phyloP scores from a whole-genome alignment of 148 eudicot species.

The Rhododendron kiyosumense region DNA sequence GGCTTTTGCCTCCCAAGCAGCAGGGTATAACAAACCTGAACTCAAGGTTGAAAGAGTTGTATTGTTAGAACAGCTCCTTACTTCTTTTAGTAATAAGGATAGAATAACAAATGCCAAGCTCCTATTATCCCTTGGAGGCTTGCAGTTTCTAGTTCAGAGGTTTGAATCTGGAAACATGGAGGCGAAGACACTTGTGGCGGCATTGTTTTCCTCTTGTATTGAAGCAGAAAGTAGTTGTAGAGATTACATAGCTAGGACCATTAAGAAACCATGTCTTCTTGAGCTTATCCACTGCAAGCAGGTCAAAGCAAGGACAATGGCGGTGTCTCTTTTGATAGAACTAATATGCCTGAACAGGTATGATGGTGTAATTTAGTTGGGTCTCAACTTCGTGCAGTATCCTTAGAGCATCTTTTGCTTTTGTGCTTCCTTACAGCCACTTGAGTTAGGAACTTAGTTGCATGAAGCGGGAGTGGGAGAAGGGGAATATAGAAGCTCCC shows the following conservation, averaged over 20 bases:
- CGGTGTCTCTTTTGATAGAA: constrained; percentile 34
- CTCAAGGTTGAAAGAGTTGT: constrained; percentile 22
- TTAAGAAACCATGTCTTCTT: constrained; percentile 28
- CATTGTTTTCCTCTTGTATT: constrained; percentile 31
- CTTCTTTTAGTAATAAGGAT: constrained; percentile 24
- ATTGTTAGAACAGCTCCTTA: constrained; percentile 36
- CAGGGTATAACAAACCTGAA: constrained; percentile 8
- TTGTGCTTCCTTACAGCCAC: background rate
- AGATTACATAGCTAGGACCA: constrained; percentile 30
- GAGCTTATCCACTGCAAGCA: constrained; percentile 35
- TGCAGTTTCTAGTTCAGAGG: constrained; percentile 35
- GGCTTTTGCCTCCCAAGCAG: constrained; percentile 18
- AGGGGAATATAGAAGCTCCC: background rate
- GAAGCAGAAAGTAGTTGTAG: constrained; percentile 37
- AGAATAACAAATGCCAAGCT: constrained; percentile 25
- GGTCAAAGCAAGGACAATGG: constrained; percentile 24
- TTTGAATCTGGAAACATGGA: constrained; percentile 34
- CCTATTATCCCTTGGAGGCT: constrained; percentile 38
- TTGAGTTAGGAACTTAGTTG: background rate
- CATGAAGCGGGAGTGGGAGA: background rate
- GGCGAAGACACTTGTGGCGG: constrained; percentile 29
- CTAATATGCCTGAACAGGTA: constrained; percentile 51
- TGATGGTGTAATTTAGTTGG: background rate
- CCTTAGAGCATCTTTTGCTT: background rate
- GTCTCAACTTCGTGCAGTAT: background rate